phyloP scores from a whole-genome alignment of 331 rosid genomes.

The Quercus lobata region DNA sequence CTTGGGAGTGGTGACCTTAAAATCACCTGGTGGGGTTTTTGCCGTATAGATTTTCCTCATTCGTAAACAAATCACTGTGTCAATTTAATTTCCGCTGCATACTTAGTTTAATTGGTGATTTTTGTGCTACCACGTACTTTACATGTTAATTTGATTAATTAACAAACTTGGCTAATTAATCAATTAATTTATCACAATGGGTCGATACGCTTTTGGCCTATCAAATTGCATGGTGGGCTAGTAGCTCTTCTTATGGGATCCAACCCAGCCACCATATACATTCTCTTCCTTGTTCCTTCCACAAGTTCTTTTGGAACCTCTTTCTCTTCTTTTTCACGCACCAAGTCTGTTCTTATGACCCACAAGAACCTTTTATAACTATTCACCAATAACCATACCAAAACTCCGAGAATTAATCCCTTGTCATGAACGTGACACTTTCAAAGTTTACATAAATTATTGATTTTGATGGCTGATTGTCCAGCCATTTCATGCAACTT shows the following conservation, averaged over 20 bases:
- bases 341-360: conserved; percentile 31
- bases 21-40: too few species aligned
- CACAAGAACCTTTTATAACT: conserved; percentile 42
- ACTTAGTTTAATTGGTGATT: too few species aligned
- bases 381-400: conserved; percentile 48
- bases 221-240: conserved; percentile 21
- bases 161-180: too few species aligned
- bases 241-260: conserved; percentile 30
- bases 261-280: conserved; percentile 15
- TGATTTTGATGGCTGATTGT: conserved; percentile 20
- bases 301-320: neutral
- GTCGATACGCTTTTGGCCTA: too few species aligned
- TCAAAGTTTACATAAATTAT: conserved; percentile 54
- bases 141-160: too few species aligned
- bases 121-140: too few species aligned
- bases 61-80: too few species aligned
- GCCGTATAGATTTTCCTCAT: too few species aligned
- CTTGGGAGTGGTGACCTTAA: too few species aligned
- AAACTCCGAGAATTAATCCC: conserved; percentile 23
- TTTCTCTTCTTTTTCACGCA: neutral
- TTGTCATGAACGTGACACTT: neutral
- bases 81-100: too few species aligned
- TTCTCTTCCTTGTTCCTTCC: conserved; percentile 14
- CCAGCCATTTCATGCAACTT: conserved; percentile 43
- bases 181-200: too few species aligned